These are phyloP conservation scores for Agrocybe praecox DNA, from an alignment of 768 basidiomycete genomes.

Conservation along the genomic window DNA sequence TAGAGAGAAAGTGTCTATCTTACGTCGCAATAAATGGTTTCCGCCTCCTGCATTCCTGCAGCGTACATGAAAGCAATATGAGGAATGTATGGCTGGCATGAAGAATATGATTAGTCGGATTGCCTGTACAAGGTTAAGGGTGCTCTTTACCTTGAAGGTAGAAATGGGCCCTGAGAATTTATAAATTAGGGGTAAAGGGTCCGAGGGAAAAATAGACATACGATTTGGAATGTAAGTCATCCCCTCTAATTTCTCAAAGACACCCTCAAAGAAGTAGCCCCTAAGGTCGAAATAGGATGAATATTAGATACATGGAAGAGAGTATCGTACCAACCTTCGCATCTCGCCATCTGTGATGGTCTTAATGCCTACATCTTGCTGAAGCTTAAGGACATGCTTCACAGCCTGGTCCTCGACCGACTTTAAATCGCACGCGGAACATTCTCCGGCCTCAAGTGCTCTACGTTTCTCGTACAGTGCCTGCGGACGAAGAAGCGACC, in stretches of 20 bases:
- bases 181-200: constrained; percentile 7
- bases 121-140: not conserved
- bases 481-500: constrained; percentile 59
- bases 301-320: constrained; percentile 1
- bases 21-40: constrained; percentile 47
- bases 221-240: constrained; percentile 57
- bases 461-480: constrained; percentile 50
- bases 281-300: too few species aligned
- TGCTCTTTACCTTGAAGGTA: constrained; percentile 48
- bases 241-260: constrained; percentile 67
- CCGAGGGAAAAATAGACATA: constrained; percentile 22
- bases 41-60: constrained; percentile 38
- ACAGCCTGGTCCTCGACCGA: constrained; percentile 56
- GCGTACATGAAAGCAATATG: constrained; percentile 45
- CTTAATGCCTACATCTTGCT: constrained; percentile 56
- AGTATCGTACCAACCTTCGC: constrained; percentile 31
- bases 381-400: constrained; percentile 51
- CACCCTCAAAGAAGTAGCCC: constrained; percentile 62
- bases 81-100: constrained; percentile 44
- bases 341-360: constrained; percentile 68
- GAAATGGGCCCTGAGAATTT: constrained; percentile 40
- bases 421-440: constrained; percentile 44
- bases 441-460: constrained; percentile 42
- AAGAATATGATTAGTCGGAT: not conserved
- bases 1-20: constrained; percentile 1